Percentiles rank a stretch among this genome's conserved stretches.
Evolutionary conservation across 2,329 filamentous ascomycete genomes (phyloP).

Genomic region (Aspergillus viridinutans): DNA sequence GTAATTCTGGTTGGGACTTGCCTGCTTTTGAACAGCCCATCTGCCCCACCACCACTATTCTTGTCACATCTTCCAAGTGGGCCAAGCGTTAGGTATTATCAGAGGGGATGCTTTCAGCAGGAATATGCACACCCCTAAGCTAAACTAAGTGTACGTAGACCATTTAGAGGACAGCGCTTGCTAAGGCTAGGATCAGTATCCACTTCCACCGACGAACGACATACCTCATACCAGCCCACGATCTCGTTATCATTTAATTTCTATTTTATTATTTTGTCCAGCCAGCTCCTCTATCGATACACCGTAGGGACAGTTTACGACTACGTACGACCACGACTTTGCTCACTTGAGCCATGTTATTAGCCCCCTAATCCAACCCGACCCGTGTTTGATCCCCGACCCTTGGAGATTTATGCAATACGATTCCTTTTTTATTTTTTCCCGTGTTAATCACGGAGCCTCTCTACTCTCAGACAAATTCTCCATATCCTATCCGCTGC

Average conservation of each 20-base stretch:
- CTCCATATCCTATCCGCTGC: background rate
- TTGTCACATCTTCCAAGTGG: background rate
- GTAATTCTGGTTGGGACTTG: background rate
- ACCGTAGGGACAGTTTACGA: background rate
- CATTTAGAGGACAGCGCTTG: background rate
- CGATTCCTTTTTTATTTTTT: background rate
- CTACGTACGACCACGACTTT: background rate
- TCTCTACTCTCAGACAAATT: background rate
- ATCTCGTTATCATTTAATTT: constrained; percentile 7
- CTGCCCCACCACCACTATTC: background rate
- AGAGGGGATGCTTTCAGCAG: background rate
- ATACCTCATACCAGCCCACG: constrained; percentile 10
- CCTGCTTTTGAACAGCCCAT: background rate
- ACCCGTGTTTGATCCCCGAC: background rate
- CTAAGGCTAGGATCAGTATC: background rate
- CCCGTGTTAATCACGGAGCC: background rate
- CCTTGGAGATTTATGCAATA: background rate
- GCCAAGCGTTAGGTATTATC: background rate
- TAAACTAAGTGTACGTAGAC: background rate
- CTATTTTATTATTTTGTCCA: background rate
- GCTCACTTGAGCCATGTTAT: background rate
- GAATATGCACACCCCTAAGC: background rate
- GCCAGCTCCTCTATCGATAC: background rate
- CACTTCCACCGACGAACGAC: constrained; percentile 8
- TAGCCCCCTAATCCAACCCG: background rate